Conservation (phyloP, 129 eudicot genomes). For the Pseudognaphalium luteoalbum region DNA sequence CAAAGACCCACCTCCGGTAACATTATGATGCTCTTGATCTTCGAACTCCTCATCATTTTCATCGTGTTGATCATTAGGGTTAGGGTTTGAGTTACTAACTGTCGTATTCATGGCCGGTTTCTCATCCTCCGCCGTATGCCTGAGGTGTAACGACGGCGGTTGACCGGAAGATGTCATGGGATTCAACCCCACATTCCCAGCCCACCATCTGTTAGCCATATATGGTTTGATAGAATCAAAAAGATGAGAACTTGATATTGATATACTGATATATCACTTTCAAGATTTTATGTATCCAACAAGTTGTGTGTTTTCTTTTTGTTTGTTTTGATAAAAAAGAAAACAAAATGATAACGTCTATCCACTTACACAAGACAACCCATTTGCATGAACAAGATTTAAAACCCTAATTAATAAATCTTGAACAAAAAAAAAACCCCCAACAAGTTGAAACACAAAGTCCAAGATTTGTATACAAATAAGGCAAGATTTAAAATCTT, state of each 20-base stretch:
- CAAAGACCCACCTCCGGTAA: slow-evolving; percentile 40
- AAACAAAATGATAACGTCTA: slow-evolving; percentile 26
- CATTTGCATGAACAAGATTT: slow-evolving; percentile 28
- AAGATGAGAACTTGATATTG: slow-evolving; percentile 11
- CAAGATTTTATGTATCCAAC: slow-evolving; percentile 25
- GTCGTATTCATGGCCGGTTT: slow-evolving; percentile 37
- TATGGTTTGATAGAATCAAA: background rate
- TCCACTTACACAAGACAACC: slow-evolving; percentile 18
- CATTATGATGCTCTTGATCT: slow-evolving; percentile 31
- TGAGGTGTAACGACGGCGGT: slow-evolving; percentile 47
- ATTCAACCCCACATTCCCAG: slow-evolving; percentile 66
- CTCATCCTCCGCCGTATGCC: slow-evolving; percentile 40
- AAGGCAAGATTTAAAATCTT: slow-evolving; percentile 26
- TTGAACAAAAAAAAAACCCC: slow-evolving; percentile 8
- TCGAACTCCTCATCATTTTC: slow-evolving; percentile 42
- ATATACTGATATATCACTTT: slow-evolving; percentile 23
- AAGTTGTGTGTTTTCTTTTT: background rate
- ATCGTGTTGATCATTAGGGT: slow-evolving; percentile 8
- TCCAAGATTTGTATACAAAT: slow-evolving; percentile 17
- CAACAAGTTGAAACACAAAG: slow-evolving; percentile 21
- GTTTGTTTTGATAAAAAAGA: slow-evolving; percentile 15
- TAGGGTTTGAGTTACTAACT: slow-evolving; percentile 36
- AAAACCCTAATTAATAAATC: slow-evolving; percentile 21
- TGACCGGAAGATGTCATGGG: slow-evolving; percentile 48
- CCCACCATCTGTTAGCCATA: slow-evolving; percentile 88